Conservation (phyloP, 495 filamentous ascomycete genomes). For the Daldinia vernicosa region DNA sequence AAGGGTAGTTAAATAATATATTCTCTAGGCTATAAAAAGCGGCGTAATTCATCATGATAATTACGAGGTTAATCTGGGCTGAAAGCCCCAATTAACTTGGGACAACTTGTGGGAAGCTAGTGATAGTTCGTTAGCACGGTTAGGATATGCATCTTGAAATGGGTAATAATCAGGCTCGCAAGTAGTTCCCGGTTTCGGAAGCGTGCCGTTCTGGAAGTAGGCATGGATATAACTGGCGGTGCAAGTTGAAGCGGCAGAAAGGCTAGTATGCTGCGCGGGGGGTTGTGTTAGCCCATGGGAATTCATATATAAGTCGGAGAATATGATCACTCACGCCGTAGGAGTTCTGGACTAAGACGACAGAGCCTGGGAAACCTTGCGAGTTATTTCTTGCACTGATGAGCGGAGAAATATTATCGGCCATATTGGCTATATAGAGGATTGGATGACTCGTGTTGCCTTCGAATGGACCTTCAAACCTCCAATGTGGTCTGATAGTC, state of each 20-base stretch:
- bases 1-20: background rate
- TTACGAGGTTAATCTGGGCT: background rate
- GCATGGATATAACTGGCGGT: slow-evolving; percentile 46
- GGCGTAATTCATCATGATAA: background rate
- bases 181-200: slow-evolving; percentile 43
- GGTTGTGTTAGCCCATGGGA: background rate
- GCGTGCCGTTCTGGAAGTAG: slow-evolving; percentile 50
- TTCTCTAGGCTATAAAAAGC: background rate
- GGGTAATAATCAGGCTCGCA: slow-evolving; percentile 48
- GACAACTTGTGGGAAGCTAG: slow-evolving; percentile 30
- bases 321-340: slow-evolving; percentile 51
- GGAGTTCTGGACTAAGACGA: slow-evolving; percentile 63
- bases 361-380: slow-evolving; percentile 59
- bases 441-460: slow-evolving; percentile 63
- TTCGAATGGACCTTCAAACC: slow-evolving; percentile 57
- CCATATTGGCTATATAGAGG: slow-evolving; percentile 63
- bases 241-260: slow-evolving; percentile 48
- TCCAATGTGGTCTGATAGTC: slow-evolving; percentile 65
- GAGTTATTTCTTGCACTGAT: slow-evolving; percentile 61
- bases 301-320: background rate
- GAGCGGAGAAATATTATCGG: slow-evolving; percentile 66
- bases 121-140: slow-evolving; percentile 14
- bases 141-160: slow-evolving; percentile 25
- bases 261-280: slow-evolving; percentile 45
- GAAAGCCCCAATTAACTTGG: slow-evolving; percentile 18